Conservation (phyloP, 2,329 filamentous ascomycete species). For the Tolypocladium capitatum region DNA sequence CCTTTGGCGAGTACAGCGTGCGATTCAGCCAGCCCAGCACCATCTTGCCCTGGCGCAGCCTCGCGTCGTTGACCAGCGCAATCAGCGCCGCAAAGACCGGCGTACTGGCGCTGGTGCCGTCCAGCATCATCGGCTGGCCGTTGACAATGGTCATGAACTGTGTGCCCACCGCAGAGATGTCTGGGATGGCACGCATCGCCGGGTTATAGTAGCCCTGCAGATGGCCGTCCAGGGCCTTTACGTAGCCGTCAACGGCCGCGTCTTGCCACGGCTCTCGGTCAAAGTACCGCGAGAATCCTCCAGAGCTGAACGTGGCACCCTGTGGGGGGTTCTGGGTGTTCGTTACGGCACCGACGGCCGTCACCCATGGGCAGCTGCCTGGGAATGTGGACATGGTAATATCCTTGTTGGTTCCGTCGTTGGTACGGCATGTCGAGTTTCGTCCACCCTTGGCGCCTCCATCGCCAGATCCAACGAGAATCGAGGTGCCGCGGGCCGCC, state of each 20-base stretch:
- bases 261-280: conserved; percentile 31
- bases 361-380: conserved; percentile 54
- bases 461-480: conserved; percentile 39
- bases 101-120: conserved; percentile 38
- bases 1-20: conserved; percentile 26
- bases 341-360: conserved; percentile 47
- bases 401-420: conserved; percentile 42
- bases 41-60: conserved; percentile 33
- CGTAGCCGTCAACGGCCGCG: conserved; percentile 24
- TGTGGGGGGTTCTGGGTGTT: conserved; percentile 22
- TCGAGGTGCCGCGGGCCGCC: conserved; percentile 35
- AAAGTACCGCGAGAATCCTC: conserved; percentile 42
- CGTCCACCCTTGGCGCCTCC: conserved; percentile 30
- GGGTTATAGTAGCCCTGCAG: conserved; percentile 32
- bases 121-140: conserved; percentile 13
- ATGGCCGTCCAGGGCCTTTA: conserved; percentile 24
- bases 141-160: conserved; percentile 32
- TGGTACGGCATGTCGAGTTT: conserved; percentile 39
- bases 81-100: conserved; percentile 42
- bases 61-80: conserved; percentile 39
- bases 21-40: conserved; percentile 42
- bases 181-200: conserved; percentile 34
- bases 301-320: conserved; percentile 32
- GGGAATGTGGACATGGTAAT: conserved; percentile 51
- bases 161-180: conserved; percentile 42